A percentile compares a stretch with the other conserved stretches of the same genome.
phyloP scores from a whole-genome alignment of 805 yeast species.

The Candida methanosorbosa region DNA sequence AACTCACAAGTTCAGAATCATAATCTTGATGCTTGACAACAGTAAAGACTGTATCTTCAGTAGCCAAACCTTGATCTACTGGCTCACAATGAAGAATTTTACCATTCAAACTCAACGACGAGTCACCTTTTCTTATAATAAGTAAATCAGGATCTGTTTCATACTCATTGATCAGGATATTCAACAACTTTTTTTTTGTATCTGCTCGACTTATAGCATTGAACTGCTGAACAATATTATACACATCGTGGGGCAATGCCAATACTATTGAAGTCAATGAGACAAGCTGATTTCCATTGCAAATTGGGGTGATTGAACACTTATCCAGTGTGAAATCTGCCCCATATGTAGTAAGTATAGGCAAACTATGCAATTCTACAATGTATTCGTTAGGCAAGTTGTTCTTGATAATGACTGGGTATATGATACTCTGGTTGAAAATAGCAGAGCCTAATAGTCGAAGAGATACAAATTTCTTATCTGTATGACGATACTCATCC shows the following conservation, averaged over 20 bases:
- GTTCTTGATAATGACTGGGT: conserved; percentile 23
- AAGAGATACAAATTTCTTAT: conserved; percentile 13
- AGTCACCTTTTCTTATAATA: conserved; percentile 33
- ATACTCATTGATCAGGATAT: conserved; percentile 25
- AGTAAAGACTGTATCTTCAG: conserved; percentile 40
- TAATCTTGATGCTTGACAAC: conserved; percentile 24
- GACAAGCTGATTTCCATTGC: conserved; percentile 11
- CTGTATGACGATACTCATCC: too few species aligned
- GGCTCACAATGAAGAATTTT: conserved; percentile 61
- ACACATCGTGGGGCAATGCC: conserved; percentile 39
- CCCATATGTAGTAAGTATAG: conserved; percentile 25
- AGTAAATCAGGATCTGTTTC: conserved; percentile 14
- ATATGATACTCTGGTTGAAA: conserved; percentile 22
- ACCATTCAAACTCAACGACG: conserved; percentile 37
- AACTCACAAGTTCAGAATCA: neutral
- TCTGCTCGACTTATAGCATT: too few species aligned
- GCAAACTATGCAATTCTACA: conserved; percentile 31
- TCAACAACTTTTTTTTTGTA: conserved; percentile 17
- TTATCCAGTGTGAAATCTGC: conserved; percentile 33
- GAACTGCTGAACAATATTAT: conserved; percentile 29
- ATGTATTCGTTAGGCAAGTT: conserved; percentile 17
- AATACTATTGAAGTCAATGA: conserved; percentile 31
- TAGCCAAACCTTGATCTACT: conserved; percentile 53
- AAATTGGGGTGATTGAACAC: conserved; percentile 29
- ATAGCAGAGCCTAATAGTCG: conserved; percentile 16